These are phyloP conservation scores for Fusarium aywerte DNA, from an alignment of 2,329 filamentous ascomycete genomes.

Conservation along the genomic window DNA sequence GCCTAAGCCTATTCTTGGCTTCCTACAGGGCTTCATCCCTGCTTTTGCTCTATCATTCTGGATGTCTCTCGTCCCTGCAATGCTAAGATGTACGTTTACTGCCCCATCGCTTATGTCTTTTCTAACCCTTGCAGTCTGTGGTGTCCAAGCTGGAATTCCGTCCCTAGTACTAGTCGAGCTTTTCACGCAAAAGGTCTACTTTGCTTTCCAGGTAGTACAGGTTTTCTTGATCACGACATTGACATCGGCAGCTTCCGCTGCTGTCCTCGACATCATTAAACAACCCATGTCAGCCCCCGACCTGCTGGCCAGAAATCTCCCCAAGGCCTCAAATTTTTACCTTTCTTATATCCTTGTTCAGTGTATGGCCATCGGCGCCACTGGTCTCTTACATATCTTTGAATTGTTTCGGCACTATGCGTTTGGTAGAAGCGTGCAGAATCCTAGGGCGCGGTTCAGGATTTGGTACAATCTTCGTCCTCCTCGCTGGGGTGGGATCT, in stretches of 20 bases:
- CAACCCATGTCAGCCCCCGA: conserved; percentile 70
- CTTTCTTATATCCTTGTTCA: conserved; percentile 94
- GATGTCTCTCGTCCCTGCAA: conserved; percentile 85
- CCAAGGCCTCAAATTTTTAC: conserved; percentile 91
- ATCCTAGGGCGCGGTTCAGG: conserved; percentile 81
- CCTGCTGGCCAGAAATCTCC: conserved; percentile 78
- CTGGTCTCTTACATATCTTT: conserved; percentile 75
- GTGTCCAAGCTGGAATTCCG: conserved; percentile 81
- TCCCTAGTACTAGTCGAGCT: conserved; percentile 84
- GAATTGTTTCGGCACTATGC: conserved; percentile 69
- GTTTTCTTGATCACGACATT: conserved; percentile 90
- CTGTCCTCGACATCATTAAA: conserved; percentile 69
- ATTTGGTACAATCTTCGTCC: conserved; percentile 80
- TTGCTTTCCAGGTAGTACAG: conserved; percentile 88
- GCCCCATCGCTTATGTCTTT: not conserved
- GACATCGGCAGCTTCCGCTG: conserved; percentile 80
- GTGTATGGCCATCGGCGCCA: conserved; percentile 81
- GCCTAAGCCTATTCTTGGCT: conserved; percentile 77
- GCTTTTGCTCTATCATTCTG: conserved; percentile 81
- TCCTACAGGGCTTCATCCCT: conserved; percentile 87
- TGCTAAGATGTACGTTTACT: conserved; percentile 70
- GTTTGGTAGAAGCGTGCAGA: conserved; percentile 78
- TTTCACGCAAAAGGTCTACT: conserved; percentile 91
- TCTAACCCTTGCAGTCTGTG: conserved; percentile 67
- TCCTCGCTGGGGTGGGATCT: conserved; percentile 84